These are phyloP conservation scores for Adansonia grandidieri DNA, from an alignment of 441 rosid genomes.

Conservation along the genomic window DNA sequence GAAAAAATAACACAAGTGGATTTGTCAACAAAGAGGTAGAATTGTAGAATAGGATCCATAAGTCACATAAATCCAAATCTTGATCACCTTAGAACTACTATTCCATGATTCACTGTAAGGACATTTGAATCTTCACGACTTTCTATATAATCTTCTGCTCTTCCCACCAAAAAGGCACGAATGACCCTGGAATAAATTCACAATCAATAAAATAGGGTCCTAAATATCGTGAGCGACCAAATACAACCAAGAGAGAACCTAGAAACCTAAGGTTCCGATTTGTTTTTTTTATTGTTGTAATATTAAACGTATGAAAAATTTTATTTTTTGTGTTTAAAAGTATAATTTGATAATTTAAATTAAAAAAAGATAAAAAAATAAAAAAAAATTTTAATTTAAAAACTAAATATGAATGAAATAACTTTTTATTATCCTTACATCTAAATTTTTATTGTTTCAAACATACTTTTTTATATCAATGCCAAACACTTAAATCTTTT, in stretches of 20 bases:
- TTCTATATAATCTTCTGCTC: slow-evolving; percentile 27
- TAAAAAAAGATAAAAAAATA: too few relatives aligned
- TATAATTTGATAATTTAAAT: too few relatives aligned
- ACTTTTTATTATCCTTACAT: too few relatives aligned
- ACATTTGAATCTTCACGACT: slow-evolving; percentile 57
- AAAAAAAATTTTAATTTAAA: too few relatives aligned
- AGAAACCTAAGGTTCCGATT: background rate
- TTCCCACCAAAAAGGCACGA: slow-evolving; percentile 60
- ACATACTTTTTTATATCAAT: too few relatives aligned
- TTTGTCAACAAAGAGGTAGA: slow-evolving; percentile 36
- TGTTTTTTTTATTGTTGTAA: too few relatives aligned
- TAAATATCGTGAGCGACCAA: background rate
- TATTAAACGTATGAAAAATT: too few relatives aligned
- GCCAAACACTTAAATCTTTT: too few relatives aligned
- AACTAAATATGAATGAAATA: too few relatives aligned
- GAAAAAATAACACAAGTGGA: slow-evolving; percentile 38
- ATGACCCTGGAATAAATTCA: slow-evolving; percentile 40
- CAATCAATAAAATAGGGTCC: background rate
- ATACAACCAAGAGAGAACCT: background rate
- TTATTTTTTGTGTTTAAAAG: too few relatives aligned
- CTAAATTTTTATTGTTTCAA: too few relatives aligned
- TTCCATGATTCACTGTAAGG: slow-evolving; percentile 28
- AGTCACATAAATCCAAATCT: slow-evolving; percentile 18
- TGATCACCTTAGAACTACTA: slow-evolving; percentile 23
- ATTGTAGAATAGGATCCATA: slow-evolving; percentile 35